These are phyloP conservation scores for Puccinia brachypodii DNA, from an alignment of 1,284 basidiomycete genomes.

Conservation along the genomic window DNA sequence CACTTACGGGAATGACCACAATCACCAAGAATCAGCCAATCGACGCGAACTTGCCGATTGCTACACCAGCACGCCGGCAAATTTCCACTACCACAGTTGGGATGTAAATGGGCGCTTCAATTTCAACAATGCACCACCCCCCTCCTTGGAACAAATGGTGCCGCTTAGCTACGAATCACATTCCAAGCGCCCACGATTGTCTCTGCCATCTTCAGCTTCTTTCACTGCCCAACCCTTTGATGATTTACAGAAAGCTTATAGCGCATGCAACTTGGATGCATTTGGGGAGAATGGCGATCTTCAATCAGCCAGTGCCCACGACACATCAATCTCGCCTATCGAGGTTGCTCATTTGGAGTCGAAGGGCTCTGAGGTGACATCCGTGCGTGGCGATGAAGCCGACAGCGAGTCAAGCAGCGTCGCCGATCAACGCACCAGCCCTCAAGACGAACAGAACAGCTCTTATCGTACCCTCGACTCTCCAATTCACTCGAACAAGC, in stretches of 20 bases:
- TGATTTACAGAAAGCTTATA: conserved; percentile 7
- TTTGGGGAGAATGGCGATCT: not conserved
- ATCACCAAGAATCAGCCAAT: not conserved
- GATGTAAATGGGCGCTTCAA: not conserved
- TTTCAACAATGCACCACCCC: not conserved
- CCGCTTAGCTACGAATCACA: conserved; percentile 1
- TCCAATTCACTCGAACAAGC: not conserved
- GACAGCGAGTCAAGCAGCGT: not conserved
- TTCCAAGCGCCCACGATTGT: conserved; percentile 18
- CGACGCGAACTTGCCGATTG: not conserved
- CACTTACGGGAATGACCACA: not conserved
- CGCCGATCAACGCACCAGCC: not conserved
- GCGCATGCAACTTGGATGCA: not conserved
- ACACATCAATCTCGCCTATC: not conserved
- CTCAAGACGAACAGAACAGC: not conserved
- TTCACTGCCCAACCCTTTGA: not conserved
- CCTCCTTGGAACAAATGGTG: not conserved
- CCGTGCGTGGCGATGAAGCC: not conserved
- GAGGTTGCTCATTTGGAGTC: not conserved
- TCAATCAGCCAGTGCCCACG: not conserved
- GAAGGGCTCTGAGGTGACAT: not conserved
- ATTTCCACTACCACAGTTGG: conserved; percentile 17
- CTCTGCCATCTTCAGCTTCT: not conserved
- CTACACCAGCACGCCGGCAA: not conserved
- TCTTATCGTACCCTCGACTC: not conserved